These are phyloP conservation scores for Cryptococcus neoformans DNA, from an alignment of 1,284 basidiomycete species.

Conservation along the genomic window DNA sequence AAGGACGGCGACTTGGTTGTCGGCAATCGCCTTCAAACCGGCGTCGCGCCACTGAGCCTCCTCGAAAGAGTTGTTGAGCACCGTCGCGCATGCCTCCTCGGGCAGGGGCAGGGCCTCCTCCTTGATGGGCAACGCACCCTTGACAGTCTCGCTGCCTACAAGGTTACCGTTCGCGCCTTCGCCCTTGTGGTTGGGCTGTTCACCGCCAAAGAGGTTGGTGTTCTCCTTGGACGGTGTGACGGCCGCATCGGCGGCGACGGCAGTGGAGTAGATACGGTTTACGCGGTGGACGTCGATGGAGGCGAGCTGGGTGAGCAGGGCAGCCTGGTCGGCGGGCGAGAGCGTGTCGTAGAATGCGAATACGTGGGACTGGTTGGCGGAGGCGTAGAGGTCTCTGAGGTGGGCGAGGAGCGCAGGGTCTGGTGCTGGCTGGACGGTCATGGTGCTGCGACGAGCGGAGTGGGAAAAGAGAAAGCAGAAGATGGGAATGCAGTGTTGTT, in stretches of 20 bases:
- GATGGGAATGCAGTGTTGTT: no score
- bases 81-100: constrained; percentile 64
- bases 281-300: constrained; percentile 85
- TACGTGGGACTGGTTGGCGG: constrained; percentile 84
- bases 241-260: constrained; percentile 66
- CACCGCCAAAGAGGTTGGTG: constrained; percentile 53
- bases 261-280: constrained; percentile 79
- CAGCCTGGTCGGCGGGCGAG: constrained; percentile 60
- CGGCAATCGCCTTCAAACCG: constrained; percentile 77
- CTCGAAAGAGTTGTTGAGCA: constrained; percentile 57
- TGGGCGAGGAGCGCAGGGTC: constrained; percentile 27
- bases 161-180: constrained; percentile 25
- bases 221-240: constrained; percentile 15
- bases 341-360: constrained; percentile 82
- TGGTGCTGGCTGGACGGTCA: neutral
- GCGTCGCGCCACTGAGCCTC: constrained; percentile 66
- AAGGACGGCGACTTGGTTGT: constrained; percentile 83
- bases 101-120: constrained; percentile 62
- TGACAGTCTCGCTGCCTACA: constrained; percentile 13
- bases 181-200: constrained; percentile 64
- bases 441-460: no score
- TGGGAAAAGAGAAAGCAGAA: no score
- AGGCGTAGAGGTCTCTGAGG: constrained; percentile 58
- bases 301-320: constrained; percentile 71
- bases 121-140: constrained; percentile 1